phyloP scores from a whole-genome alignment of 2,329 filamentous ascomycete species.

The Teratosphaeria nubilosa region DNA sequence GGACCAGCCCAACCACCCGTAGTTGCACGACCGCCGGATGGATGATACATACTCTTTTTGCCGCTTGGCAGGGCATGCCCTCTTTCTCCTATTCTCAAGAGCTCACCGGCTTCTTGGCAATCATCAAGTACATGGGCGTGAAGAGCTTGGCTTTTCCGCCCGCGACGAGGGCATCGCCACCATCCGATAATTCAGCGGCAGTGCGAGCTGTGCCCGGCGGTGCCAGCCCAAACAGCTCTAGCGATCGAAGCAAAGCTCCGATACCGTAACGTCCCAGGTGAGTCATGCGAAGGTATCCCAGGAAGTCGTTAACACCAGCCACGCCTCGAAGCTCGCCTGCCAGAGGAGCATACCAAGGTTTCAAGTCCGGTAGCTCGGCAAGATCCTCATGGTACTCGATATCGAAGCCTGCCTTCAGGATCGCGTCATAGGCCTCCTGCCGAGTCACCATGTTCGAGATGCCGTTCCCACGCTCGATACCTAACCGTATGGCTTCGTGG shows the following conservation, averaged over 20 bases:
- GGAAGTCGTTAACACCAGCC: background rate
- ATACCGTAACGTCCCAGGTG: background rate
- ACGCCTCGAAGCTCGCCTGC: background rate
- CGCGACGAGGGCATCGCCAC: background rate
- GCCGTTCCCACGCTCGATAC: conserved; percentile 22
- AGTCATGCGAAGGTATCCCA: background rate
- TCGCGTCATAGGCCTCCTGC: conserved; percentile 11
- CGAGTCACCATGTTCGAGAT: conserved; percentile 18
- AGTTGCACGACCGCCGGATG: no score
- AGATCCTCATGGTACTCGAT: conserved; percentile 20
- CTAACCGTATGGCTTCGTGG: conserved; percentile 17
- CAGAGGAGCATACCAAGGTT: background rate
- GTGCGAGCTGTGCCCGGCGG: background rate
- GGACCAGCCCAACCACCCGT: no score
- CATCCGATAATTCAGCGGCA: background rate
- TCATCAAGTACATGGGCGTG: background rate
- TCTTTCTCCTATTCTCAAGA: no score
- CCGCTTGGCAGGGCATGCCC: no score
- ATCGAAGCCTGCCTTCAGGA: conserved; percentile 18
- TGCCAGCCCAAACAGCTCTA: background rate
- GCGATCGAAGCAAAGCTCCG: background rate
- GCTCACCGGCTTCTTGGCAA: background rate
- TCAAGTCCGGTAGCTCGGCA: conserved; percentile 3
- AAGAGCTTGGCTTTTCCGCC: background rate
- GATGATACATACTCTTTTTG: no score